Conservation (phyloP, 2,329 filamentous ascomycete species). For the Neospermospora avenae region DNA sequence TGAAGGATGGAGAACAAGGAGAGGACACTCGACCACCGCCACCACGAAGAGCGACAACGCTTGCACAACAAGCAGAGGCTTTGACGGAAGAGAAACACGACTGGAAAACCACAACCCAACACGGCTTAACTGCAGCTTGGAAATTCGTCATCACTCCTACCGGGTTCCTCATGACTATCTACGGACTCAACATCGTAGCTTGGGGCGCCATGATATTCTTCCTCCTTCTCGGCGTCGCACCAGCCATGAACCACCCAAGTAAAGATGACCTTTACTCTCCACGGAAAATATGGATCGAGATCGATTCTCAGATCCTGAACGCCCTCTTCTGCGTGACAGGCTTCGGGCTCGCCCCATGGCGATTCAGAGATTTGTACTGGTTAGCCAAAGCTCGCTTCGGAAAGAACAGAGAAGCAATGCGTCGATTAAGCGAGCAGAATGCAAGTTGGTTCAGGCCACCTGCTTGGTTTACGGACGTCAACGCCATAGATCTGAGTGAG, state of each 20-base stretch:
- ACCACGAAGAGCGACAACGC: background rate
- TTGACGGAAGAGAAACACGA: constrained; percentile 12
- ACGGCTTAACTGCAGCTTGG: constrained; percentile 60
- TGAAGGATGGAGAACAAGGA: background rate
- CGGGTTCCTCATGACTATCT: constrained; percentile 74
- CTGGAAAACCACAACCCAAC: constrained; percentile 53
- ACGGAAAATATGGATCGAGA: constrained; percentile 74
- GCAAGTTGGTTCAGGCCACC: constrained; percentile 69
- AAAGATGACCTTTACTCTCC: constrained; percentile 71
- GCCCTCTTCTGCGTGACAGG: constrained; percentile 24
- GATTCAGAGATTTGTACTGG: constrained; percentile 71
- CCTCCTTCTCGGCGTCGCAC: constrained; percentile 68
- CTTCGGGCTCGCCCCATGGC: constrained; percentile 17
- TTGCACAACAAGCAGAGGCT: background rate
- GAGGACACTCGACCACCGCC: background rate
- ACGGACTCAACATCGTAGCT: constrained; percentile 75
- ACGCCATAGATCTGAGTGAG: no score
- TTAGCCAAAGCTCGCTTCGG: constrained; percentile 61
- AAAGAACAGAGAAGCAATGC: constrained; percentile 51
- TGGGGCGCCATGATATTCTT: constrained; percentile 94
- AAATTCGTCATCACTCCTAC: constrained; percentile 69
- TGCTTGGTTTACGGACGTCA: constrained; percentile 63
- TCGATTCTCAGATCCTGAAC: constrained; percentile 25
- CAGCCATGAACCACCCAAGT: constrained; percentile 65
- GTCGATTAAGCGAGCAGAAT: constrained; percentile 68